phyloP scores from a whole-genome alignment of 139 green algal species.

The Penium margaritaceum region DNA sequence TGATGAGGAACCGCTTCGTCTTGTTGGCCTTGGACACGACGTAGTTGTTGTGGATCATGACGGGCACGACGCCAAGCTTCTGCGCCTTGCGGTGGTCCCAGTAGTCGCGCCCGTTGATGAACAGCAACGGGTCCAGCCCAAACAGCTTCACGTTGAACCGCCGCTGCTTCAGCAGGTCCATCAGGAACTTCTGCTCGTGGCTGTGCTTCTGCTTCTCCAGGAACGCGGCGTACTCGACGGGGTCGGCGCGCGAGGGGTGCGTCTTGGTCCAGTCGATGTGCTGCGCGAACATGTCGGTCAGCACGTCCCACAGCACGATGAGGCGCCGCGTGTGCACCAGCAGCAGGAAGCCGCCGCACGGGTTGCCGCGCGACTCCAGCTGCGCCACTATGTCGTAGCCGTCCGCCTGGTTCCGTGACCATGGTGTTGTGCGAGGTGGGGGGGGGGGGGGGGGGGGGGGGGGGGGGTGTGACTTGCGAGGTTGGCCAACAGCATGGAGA shows the following conservation, averaged over 20 bases:
- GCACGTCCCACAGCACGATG: neutral
- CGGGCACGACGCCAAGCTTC: slow-evolving; percentile 2
- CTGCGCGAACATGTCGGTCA: slow-evolving; percentile 15
- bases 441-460: too few species aligned
- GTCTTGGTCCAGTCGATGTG: slow-evolving; percentile 25
- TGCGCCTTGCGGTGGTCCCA: slow-evolving; percentile 14
- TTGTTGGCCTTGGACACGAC: slow-evolving; percentile 29
- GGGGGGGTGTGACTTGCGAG: neutral
- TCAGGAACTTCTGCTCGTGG: slow-evolving; percentile 30
- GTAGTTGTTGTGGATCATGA: slow-evolving; percentile 42
- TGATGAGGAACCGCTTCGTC: slow-evolving; percentile 9
- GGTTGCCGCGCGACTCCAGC: slow-evolving; percentile 11
- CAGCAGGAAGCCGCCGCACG: slow-evolving; percentile 24
- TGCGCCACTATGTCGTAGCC: slow-evolving; percentile 18
- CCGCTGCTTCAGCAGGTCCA: slow-evolving; percentile 1
- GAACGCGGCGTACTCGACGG: slow-evolving; percentile 5
- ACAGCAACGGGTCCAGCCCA: slow-evolving; percentile 27
- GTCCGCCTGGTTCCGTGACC: neutral
- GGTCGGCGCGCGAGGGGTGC: neutral
- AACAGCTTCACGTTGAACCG: neutral
- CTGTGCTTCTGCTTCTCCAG: slow-evolving; percentile 13
- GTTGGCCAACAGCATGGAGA: too few species aligned
- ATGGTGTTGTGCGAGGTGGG: neutral
- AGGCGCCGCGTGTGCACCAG: slow-evolving; percentile 10
- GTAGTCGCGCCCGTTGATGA: slow-evolving; percentile 26